phyloP scores from a whole-genome alignment of 2,329 filamentous ascomycete genomes.

The Fusarium tanahbumbuense region DNA sequence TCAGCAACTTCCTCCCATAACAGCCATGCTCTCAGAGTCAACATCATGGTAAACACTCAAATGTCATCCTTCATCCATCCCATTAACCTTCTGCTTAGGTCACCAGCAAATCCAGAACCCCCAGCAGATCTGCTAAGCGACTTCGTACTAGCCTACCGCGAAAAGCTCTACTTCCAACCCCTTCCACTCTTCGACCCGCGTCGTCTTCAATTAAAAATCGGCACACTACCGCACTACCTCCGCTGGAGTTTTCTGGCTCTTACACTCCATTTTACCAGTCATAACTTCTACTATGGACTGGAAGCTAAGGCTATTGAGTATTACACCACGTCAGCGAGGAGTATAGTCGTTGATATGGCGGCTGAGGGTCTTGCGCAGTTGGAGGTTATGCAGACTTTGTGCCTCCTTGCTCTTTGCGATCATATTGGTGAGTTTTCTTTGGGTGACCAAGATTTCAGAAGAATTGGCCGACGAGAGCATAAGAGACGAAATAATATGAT shows the following conservation, averaged over 20 bases:
- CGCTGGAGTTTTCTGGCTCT: constrained; percentile 40
- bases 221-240: constrained; percentile 31
- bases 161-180: constrained; percentile 38
- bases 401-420: constrained; percentile 38
- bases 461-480: no score
- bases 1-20: constrained; percentile 21
- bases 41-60: constrained; percentile 1
- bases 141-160: constrained; percentile 20
- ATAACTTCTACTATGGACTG: constrained; percentile 27
- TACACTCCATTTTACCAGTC: constrained; percentile 14
- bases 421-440: constrained; percentile 15
- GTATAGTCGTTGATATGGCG: constrained; percentile 34
- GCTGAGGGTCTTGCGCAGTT: constrained; percentile 19
- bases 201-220: constrained; percentile 15
- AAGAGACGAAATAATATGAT: no score
- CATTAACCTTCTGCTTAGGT: constrained; percentile 4
- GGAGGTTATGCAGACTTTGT: constrained; percentile 36
- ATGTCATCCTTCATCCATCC: accelerated
- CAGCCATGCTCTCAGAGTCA: constrained; percentile 8
- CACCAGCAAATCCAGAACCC: constrained; percentile 28
- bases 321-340: constrained; percentile 31
- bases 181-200: constrained; percentile 26
- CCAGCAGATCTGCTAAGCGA: constrained; percentile 12
- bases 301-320: constrained; percentile 41
- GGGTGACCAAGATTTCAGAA: accelerated